Evolutionary conservation across 805 yeast species (phyloP).

Genomic region (Crinitomyces ghanaensis): DNA sequence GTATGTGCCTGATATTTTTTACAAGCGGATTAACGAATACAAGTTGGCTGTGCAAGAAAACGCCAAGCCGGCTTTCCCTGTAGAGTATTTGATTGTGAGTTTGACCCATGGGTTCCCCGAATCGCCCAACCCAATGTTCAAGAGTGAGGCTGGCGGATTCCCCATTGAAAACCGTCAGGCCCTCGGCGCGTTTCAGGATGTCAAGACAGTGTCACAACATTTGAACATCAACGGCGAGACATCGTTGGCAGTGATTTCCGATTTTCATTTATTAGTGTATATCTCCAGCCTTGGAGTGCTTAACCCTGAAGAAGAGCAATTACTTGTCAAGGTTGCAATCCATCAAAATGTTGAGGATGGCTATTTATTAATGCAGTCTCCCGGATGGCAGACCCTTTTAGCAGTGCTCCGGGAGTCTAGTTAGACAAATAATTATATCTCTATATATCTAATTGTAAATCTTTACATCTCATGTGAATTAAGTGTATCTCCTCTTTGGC

Average conservation of each 20-base stretch:
- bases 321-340: conserved; percentile 39
- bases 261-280: conserved; percentile 67
- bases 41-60: conserved; percentile 75
- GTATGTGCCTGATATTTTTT: conserved; percentile 92
- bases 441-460: neutral
- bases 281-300: conserved; percentile 47
- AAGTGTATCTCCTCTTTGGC: too few relatives aligned
- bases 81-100: conserved; percentile 78
- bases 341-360: conserved; percentile 34
- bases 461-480: too few relatives aligned
- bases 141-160: conserved; percentile 31
- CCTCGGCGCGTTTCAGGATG: conserved; percentile 63
- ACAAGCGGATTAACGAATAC: conserved; percentile 76
- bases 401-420: conserved; percentile 33
- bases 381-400: conserved; percentile 76
- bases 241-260: conserved; percentile 34
- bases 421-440: conserved; percentile 1
- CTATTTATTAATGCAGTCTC: conserved; percentile 42
- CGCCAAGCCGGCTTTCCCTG: conserved; percentile 87
- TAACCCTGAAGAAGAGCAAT: conserved; percentile 39
- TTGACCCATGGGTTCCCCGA: conserved; percentile 89
- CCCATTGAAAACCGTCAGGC: conserved; percentile 73
- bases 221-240: conserved; percentile 27
- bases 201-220: conserved; percentile 40
- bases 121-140: conserved; percentile 40